A percentile compares a stretch with the other conserved stretches of the same genome.
Conservation (phyloP, 257 asterid genomes). For the Plantago major region DNA sequence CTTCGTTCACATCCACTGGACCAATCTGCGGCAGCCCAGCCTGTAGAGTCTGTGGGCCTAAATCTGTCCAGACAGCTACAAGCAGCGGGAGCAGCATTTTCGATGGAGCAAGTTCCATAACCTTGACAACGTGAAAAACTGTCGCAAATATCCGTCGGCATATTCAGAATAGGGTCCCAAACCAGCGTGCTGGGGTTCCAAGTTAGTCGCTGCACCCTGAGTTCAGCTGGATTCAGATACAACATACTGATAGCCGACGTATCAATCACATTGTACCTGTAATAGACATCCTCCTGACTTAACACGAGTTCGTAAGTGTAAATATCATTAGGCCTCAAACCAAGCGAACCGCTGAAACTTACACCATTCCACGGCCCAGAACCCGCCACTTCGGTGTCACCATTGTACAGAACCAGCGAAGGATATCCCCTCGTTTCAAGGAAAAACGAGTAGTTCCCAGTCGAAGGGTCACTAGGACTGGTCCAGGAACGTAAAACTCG, state of each 20-base stretch:
- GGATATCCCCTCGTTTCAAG: slow-evolving; percentile 25
- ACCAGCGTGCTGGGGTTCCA: slow-evolving; percentile 8
- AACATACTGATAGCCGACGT: slow-evolving; percentile 18
- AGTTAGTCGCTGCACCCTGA: not conserved
- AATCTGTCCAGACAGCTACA: slow-evolving; percentile 24
- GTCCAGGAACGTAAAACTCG: slow-evolving; percentile 18
- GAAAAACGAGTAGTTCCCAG: slow-evolving; percentile 8
- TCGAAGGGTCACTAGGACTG: slow-evolving; percentile 22
- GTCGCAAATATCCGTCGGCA: slow-evolving; percentile 19
- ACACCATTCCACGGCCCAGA: slow-evolving; percentile 32
- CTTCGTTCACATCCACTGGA: slow-evolving; percentile 15
- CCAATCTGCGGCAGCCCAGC: slow-evolving; percentile 21
- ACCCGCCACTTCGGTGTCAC: slow-evolving; percentile 8
- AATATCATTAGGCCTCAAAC: slow-evolving; percentile 14
- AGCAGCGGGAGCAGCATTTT: slow-evolving; percentile 9
- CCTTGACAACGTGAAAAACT: slow-evolving; percentile 4
- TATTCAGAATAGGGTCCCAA: slow-evolving; percentile 9
- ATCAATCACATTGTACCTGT: slow-evolving; percentile 18
- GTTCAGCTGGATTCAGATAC: not conserved
- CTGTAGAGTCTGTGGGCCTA: slow-evolving; percentile 8
- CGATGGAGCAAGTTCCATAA: slow-evolving; percentile 11
- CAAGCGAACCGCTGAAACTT: slow-evolving; percentile 19
- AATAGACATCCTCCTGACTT: slow-evolving; percentile 17
- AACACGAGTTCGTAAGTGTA: slow-evolving; percentile 7
- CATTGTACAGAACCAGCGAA: slow-evolving; percentile 5